These are phyloP conservation scores for Vanrija humicola DNA, from an alignment of 1,284 basidiomycete genomes.

Conservation along the genomic window DNA sequence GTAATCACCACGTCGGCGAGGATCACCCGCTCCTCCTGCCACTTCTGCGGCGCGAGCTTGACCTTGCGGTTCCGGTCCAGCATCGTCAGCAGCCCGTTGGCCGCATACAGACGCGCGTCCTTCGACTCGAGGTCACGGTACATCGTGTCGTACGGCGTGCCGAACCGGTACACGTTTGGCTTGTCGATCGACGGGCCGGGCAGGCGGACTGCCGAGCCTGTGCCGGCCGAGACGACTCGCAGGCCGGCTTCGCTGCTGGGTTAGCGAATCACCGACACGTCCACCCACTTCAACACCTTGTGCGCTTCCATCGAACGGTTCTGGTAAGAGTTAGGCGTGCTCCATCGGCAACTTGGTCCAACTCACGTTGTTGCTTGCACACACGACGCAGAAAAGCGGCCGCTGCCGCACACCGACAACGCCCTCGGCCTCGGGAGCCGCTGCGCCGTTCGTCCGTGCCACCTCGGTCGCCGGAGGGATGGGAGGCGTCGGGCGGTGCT, in stretches of 20 bases:
- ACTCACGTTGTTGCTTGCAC: constrained; percentile 90
- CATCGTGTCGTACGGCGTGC: constrained; percentile 96
- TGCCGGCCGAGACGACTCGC: constrained; percentile 89
- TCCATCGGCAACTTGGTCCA: background rate
- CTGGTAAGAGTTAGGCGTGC: constrained; percentile 51
- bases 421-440: constrained; percentile 9
- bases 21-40: constrained; percentile 79
- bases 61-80: constrained; percentile 90
- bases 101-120: constrained; percentile 85
- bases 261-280: background rate
- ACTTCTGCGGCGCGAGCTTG: constrained; percentile 90
- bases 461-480: background rate
- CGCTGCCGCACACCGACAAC: constrained; percentile 41
- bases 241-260: constrained; percentile 67
- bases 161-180: constrained; percentile 95
- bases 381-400: constrained; percentile 93
- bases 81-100: constrained; percentile 96
- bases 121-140: constrained; percentile 87
- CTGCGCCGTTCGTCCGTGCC: constrained; percentile 2
- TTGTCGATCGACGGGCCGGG: constrained; percentile 96
- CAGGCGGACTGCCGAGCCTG: constrained; percentile 92
- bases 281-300: constrained; percentile 74
- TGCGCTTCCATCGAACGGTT: constrained; percentile 99
- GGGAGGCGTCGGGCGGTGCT: constrained; percentile 3
- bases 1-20: constrained; percentile 96